phyloP scores from a whole-genome alignment of 768 basidiomycete genomes.

The Suillus brevipes region DNA sequence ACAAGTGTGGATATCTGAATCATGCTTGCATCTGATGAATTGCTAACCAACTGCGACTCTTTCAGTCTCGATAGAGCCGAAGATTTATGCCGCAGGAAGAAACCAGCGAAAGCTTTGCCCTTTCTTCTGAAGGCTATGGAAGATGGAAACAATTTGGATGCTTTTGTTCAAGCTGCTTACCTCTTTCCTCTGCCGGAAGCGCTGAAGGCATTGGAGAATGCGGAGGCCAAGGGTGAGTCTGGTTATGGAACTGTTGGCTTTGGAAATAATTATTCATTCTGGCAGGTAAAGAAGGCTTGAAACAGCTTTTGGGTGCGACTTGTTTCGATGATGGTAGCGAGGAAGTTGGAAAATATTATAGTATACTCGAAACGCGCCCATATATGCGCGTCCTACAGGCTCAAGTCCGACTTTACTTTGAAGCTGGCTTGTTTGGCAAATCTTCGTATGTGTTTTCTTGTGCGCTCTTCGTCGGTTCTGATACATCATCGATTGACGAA shows the following conservation, averaged over 20 bases:
- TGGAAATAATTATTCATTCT: not conserved
- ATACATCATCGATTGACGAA: conserved; percentile 15
- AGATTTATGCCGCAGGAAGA: conserved; percentile 33
- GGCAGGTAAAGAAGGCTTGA: conserved; percentile 31
- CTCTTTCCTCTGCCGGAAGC: conserved; percentile 30
- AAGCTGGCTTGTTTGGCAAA: conserved; percentile 33
- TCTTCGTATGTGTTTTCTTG: conserved; percentile 31
- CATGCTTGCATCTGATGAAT: not conserved
- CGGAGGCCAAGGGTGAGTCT: conserved; percentile 23
- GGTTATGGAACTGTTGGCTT: not conserved
- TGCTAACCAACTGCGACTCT: not conserved
- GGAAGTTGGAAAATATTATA: conserved; percentile 39
- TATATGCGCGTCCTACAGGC: conserved; percentile 48
- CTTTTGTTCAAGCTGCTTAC: conserved; percentile 38
- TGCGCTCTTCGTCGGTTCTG: not conserved
- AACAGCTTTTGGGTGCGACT: conserved; percentile 29
- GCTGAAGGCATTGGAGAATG: conserved; percentile 29
- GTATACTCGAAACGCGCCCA: conserved; percentile 40
- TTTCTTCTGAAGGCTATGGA: conserved; percentile 42
- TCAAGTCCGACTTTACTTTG: conserved; percentile 36
- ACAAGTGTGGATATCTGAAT: conserved; percentile 21
- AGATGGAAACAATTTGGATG: conserved; percentile 43
- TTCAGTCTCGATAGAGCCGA: conserved; percentile 39
- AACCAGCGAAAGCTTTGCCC: conserved; percentile 37
- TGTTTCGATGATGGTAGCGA: conserved; percentile 41